Base-by-base conservation (phyloP, 345 rosid genomes). In the Salix exigua region DNA sequence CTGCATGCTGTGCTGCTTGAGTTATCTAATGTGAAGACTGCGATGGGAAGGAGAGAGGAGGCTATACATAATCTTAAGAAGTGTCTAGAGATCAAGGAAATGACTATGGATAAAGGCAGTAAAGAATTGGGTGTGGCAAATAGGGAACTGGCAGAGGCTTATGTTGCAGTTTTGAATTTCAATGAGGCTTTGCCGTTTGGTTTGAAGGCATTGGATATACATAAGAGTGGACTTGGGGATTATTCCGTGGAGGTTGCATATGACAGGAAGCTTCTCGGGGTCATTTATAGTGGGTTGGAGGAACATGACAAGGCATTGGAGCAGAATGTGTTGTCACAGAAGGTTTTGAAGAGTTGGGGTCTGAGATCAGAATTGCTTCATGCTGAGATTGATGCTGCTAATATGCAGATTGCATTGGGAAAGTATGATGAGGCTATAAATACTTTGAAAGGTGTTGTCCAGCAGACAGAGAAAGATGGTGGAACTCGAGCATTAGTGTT, bases 1-100 rank as follows among this genome's bases (percentile, higher is more conserved):
- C 70, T 84, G 78, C 97, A 90, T 48, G 94, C 97, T 0, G 98
- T 93, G 83, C 87, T 91, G 53, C 92, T 91, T 28, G 96, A 88
- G 88, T 86, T 92, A 72, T 91, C 97, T 0, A 91, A 91, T 78
- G 98, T 89, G 51, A 92, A 96, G 83, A 90, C 93, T 0, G 97
- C 97, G 4, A 89, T 92, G 90, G 99, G 98, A 25, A 88, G 97
- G 82, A 75, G 97, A 73, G 99, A 96, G 79, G 99, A 93, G 83
- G 99, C 97, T 62, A 75, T 96, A 26, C 89, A 75, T 83, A 88
- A 92, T 86, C 84, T 89, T 73, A 87, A 85, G 79, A 90, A 88
- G 87, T 87, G 91, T 85, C 60, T 93, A 76, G 91, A 91, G 88
- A 90, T 96, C 44, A 96, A 94, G 75, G 94, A 86, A 75, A 72